These are phyloP conservation scores for Porcisia hertigi DNA, from an alignment of 208 protist genomes.

Conservation along the genomic window DNA sequence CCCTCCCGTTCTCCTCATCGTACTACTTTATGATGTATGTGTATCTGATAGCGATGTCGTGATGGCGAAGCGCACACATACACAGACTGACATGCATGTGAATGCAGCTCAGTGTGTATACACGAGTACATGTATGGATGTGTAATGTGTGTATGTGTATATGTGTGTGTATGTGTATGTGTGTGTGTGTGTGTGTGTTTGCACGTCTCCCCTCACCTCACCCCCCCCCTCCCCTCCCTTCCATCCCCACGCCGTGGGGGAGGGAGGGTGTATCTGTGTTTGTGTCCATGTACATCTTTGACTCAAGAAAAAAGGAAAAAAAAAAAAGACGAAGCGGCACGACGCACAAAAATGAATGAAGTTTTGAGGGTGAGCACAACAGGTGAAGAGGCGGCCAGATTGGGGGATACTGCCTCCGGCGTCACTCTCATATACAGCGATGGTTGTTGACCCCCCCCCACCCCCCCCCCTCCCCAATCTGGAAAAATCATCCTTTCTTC, in stretches of 20 bases:
- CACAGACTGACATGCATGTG: neutral
- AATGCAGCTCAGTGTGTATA: neutral
- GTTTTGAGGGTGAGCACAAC: neutral
- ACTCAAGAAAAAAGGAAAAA: neutral
- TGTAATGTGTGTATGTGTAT: too few species aligned
- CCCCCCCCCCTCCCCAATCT: too few species aligned
- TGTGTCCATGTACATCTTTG: constrained; percentile 10
- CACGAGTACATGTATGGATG: neutral
- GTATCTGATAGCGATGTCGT: neutral
- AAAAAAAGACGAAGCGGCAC: neutral
- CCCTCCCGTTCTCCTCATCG: neutral
- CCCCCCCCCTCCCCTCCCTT: too few species aligned
- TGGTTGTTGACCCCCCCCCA: too few species aligned
- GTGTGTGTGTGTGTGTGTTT: constrained; percentile 6
- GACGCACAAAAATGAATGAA: too few species aligned
- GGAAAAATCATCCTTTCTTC: too few species aligned
- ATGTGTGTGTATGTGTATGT: constrained; percentile 5
- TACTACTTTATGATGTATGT: neutral
- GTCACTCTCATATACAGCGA: too few species aligned
- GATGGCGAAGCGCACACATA: neutral
- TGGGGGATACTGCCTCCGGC: too few species aligned
- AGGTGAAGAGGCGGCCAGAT: neutral
- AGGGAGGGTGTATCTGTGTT: neutral
- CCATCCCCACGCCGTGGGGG: too few species aligned
- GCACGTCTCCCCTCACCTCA: neutral